phyloP scores from a whole-genome alignment of 495 filamentous ascomycete genomes.

The Penicilliopsis zonata region DNA sequence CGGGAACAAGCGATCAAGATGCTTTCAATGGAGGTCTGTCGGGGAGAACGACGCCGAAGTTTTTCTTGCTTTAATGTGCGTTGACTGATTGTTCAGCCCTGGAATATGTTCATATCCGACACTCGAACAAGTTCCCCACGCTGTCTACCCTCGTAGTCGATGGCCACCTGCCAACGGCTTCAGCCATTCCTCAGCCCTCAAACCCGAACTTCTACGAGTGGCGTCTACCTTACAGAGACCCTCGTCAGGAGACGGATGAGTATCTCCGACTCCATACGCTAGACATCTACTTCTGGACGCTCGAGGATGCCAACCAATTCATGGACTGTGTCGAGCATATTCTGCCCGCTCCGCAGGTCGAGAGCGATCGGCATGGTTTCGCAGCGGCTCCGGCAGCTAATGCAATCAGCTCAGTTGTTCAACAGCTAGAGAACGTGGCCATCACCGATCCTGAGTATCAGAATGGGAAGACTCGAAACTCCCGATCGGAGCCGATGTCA shows the following conservation, averaged over 20 bases:
- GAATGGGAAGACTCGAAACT: conserved; percentile 39
- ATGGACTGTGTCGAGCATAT: conserved; percentile 51
- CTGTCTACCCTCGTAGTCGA: conserved; percentile 67
- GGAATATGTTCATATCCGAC: conserved; percentile 49
- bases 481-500: conserved; percentile 21
- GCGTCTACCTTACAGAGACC: conserved; percentile 64
- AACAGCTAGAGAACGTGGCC: conserved; percentile 71
- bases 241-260: conserved; percentile 54
- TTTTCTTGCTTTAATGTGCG: too few relatives aligned
- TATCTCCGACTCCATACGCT: conserved; percentile 68
- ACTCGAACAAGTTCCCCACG: conserved; percentile 69
- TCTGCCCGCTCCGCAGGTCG: conserved; percentile 45
- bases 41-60: not conserved
- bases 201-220: conserved; percentile 47
- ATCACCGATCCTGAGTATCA: conserved; percentile 52
- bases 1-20: conserved; percentile 78
- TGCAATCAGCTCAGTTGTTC: conserved; percentile 66
- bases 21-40: conserved; percentile 71
- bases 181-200: conserved; percentile 18
- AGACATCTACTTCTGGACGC: conserved; percentile 85
- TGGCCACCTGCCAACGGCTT: conserved; percentile 22
- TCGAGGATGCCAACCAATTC: conserved; percentile 62
- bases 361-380: conserved; percentile 35
- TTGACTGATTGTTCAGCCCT: conserved; percentile 36
- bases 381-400: conserved; percentile 34